These are phyloP conservation scores for Plasmodium gaboni DNA, from an alignment of 169 alveolate species.

Conservation along the genomic window DNA sequence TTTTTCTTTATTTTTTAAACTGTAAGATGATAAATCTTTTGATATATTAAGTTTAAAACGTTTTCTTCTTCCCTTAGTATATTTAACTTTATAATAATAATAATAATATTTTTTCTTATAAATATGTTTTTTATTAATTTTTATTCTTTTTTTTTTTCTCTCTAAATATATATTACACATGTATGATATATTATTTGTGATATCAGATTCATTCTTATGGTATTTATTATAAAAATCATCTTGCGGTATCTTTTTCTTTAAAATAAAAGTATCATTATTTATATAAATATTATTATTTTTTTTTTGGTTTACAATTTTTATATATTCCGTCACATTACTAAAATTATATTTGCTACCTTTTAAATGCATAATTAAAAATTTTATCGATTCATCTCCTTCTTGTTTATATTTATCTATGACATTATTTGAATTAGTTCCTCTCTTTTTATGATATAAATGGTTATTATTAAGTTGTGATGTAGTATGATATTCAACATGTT, in stretches of 20 bases:
- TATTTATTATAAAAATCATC: neutral
- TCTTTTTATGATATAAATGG: no score
- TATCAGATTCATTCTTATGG: neutral
- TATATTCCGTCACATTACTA: slow-evolving; percentile 36
- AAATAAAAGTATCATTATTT: neutral
- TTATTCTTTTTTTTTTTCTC: slow-evolving; percentile 13
- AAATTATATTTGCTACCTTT: slow-evolving; percentile 59
- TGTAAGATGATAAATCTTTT: neutral
- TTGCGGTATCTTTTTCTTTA: neutral
- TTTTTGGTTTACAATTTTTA: slow-evolving; percentile 6
- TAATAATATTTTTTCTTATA: slow-evolving; percentile 4
- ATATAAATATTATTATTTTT: neutral
- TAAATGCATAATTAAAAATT: slow-evolving; percentile 31
- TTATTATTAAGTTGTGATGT: no score
- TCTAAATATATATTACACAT: neutral
- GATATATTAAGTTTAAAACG: no score
- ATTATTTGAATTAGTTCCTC: no score
- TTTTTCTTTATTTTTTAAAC: neutral
- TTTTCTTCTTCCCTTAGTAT: neutral
- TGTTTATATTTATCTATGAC: no score
- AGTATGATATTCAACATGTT: no score
- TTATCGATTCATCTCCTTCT: neutral
- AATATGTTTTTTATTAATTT: slow-evolving; percentile 21
- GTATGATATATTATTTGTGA: neutral
- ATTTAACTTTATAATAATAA: neutral